Percentiles rank a stretch among this genome's conserved stretches.
Conservation (phyloP, 129 eudicot species). For the Mikania micrantha region DNA sequence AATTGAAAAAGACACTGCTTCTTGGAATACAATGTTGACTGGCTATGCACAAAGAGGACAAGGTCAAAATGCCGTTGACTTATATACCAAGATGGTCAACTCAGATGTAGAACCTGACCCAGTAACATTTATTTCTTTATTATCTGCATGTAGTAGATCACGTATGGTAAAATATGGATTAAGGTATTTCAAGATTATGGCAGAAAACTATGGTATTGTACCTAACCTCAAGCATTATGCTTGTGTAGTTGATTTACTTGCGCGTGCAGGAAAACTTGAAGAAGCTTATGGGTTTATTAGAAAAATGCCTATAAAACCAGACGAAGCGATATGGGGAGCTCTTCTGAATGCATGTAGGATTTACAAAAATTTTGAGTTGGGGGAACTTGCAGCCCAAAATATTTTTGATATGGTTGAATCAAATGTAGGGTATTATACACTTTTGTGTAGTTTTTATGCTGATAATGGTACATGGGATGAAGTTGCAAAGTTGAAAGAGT, state of each 20-base stretch:
- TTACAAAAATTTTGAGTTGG: conserved; percentile 52
- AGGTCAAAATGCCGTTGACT: conserved; percentile 44
- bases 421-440: conserved; percentile 52
- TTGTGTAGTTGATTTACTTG: conserved; percentile 84
- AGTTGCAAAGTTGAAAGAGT: conserved; percentile 44
- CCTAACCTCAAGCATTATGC: conserved; percentile 81
- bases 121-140: conserved; percentile 57
- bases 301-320: conserved; percentile 58
- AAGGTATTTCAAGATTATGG: conserved; percentile 52
- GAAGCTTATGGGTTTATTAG: conserved; percentile 48
- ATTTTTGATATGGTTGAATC: conserved; percentile 41
- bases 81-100: conserved; percentile 49
- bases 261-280: conserved; percentile 69
- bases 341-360: conserved; percentile 76
- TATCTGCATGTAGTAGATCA: conserved; percentile 80
- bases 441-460: conserved; percentile 67
- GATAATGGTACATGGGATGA: conserved; percentile 76
- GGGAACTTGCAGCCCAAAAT: conserved; percentile 53
- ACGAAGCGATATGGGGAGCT: conserved; percentile 93
- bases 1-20: conserved; percentile 40
- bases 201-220: conserved; percentile 27
- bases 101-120: conserved; percentile 53
- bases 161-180: conserved; percentile 79
- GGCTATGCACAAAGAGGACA: conserved; percentile 69
- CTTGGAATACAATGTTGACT: conserved; percentile 78